Evolutionary conservation across 2,329 filamentous ascomycete genomes (phyloP), one percentile per base, ranked within the genome.

Genomic region (Seiridium cupressi): DNA sequence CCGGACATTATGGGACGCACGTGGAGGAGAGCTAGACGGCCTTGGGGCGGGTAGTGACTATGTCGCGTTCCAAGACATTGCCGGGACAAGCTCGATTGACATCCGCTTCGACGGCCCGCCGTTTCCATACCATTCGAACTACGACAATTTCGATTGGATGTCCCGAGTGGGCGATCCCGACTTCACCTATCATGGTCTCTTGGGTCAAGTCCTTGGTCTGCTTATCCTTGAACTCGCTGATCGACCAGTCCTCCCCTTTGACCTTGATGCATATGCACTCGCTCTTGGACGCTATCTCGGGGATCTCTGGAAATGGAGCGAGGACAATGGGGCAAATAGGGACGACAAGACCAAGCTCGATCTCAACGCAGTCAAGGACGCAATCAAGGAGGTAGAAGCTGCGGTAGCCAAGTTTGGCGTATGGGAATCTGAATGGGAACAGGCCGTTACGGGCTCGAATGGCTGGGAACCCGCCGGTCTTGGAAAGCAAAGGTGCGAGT

Each of bases 131-230:
- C 89, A 93, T 74, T 93, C 90, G 62, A 95, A 90, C 75, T 96
- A 96, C 75, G 94, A 98, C 71, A 96, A 88, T 58, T 93, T 91
- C 67, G 89, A 93, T 49, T 94, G 92, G 88, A 92, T 98, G 83
- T 81, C 88, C 34, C 83, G 82, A 44, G 86, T 91, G 61, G 89
- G 91, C 31, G 95, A 99, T 72, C 92, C 92, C 0, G 88, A 84
- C 1, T 97, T 97, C 70, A 74, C 82, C 9, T 95, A 96, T 71
- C 95, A 98, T 76, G 84, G 82, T 46, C 76, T 90, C 5, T 84
- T 98, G 61, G 91, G 87, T 9, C 88, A 97, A 74, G 80, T 98
- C 46, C 89, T 92, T 75, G 87, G 87, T 1, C 80, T 98, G 3
- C 79, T 98, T n/a, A 84, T 95, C 57, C 84, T 97, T 26, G 93